phyloP scores from a whole-genome alignment of 2,329 filamentous ascomycete species.

The Epichloe sp. region DNA sequence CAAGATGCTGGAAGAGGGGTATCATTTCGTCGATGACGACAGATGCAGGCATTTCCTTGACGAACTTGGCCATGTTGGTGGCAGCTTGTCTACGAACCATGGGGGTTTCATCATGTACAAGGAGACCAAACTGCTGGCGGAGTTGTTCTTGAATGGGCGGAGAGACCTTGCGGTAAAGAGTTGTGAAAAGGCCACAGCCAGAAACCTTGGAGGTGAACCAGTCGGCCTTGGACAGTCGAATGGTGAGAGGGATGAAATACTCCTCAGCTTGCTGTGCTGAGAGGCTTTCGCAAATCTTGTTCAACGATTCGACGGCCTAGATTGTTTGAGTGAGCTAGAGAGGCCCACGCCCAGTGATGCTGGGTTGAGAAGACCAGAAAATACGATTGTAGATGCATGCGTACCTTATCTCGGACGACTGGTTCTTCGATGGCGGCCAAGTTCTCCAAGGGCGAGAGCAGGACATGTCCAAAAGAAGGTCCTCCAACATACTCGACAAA shows the following conservation, averaged over 20 bases:
- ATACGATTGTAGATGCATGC: conserved; percentile 10
- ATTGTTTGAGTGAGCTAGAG: conserved; percentile 4
- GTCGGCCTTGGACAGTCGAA: conserved; percentile 95
- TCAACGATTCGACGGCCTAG: conserved; percentile 94
- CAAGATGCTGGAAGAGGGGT: conserved; percentile 92
- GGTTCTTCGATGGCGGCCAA: conserved; percentile 97
- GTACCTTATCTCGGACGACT: conserved; percentile 91
- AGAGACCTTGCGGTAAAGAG: conserved; percentile 84
- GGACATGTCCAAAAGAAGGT: conserved; percentile 84
- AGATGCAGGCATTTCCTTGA: conserved; percentile 86
- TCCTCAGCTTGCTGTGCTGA: conserved; percentile 90
- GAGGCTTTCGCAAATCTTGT: conserved; percentile 94
- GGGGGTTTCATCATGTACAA: conserved; percentile 96
- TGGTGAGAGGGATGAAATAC: conserved; percentile 88
- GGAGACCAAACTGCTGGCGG: conserved; percentile 77
- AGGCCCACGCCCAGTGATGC: not conserved
- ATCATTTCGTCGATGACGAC: conserved; percentile 98
- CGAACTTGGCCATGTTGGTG: conserved; percentile 92
- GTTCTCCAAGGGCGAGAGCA: conserved; percentile 94
- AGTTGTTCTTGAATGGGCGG: conserved; percentile 81
- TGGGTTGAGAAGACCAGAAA: not conserved
- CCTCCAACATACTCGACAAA: conserved; percentile 98
- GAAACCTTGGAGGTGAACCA: conserved; percentile 99
- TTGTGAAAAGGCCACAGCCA: conserved; percentile 86
- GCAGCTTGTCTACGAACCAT: conserved; percentile 97